A percentile compares a stretch with the other conserved stretches of the same genome.
phyloP scores from a whole-genome alignment of 306 rosid species.

The Cercis canadensis region DNA sequence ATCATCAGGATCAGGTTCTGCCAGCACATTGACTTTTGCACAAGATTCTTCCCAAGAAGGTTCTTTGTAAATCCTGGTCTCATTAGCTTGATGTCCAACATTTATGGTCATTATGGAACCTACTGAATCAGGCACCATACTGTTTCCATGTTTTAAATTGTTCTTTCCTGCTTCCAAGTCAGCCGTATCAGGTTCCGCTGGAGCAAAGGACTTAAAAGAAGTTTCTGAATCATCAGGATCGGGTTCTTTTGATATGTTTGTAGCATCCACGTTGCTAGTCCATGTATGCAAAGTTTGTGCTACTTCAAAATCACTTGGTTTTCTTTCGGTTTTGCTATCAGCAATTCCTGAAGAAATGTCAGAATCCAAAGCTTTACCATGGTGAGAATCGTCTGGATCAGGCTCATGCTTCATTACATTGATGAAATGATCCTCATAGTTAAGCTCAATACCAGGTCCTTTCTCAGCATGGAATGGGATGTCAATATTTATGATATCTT shows the following conservation, averaged over 20 bases:
- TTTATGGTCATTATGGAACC: slow-evolving; percentile 34
- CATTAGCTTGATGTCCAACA: slow-evolving; percentile 32
- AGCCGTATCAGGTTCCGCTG: slow-evolving; percentile 45
- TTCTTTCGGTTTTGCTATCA: slow-evolving; percentile 29
- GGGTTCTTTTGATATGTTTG: slow-evolving; percentile 42
- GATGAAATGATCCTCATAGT: slow-evolving; percentile 50
- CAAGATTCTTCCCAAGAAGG: slow-evolving; percentile 45
- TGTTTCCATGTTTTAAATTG: slow-evolving; percentile 24
- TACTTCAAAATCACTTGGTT: slow-evolving; percentile 25
- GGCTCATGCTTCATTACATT: slow-evolving; percentile 58
- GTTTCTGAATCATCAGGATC: slow-evolving; percentile 51
- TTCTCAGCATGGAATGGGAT: slow-evolving; percentile 34
- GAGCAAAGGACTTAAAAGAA: slow-evolving; percentile 37
- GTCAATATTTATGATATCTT: slow-evolving; percentile 37
- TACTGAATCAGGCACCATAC: slow-evolving; percentile 10
- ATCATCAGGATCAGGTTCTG: slow-evolving; percentile 65
- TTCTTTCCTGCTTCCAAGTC: slow-evolving; percentile 37
- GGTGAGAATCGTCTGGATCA: slow-evolving; percentile 62
- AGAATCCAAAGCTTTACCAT: slow-evolving; percentile 36
- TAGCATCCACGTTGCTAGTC: slow-evolving; percentile 29
- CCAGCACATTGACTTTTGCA: slow-evolving; percentile 39
- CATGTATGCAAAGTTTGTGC: slow-evolving; percentile 31
- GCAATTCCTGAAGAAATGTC: slow-evolving; percentile 33
- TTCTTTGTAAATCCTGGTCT: slow-evolving; percentile 29
- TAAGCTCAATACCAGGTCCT: slow-evolving; percentile 57